Percentiles rank a stretch among this genome's conserved stretches.
Evolutionary conservation across 73 alveolate species (phyloP).

Genomic region (Symbiodinium natans): DNA sequence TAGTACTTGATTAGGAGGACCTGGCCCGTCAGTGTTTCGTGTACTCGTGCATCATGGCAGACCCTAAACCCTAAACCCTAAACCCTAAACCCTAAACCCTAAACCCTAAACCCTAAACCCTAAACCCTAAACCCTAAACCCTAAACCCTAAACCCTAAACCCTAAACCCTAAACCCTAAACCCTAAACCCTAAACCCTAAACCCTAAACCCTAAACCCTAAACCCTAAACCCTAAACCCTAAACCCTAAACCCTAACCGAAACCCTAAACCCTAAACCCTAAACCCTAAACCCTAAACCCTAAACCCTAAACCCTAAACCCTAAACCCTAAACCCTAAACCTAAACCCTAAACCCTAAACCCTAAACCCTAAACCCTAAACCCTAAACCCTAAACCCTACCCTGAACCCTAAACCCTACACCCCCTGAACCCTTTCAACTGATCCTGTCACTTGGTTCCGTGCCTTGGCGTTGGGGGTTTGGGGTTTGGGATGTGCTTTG

Average conservation of each 20-base stretch:
- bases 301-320: not conserved
- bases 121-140: not conserved
- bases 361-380: not conserved
- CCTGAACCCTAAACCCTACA: not conserved
- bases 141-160: not conserved
- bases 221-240: no score
- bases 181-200: not conserved
- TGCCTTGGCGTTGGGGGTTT: no score
- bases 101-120: not conserved
- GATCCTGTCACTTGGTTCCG: no score
- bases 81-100: no score
- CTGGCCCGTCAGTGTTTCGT: no score
- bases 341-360: not conserved
- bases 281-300: not conserved
- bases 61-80: no score
- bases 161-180: not conserved
- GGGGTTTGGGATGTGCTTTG: no score
- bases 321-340: not conserved
- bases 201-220: not conserved
- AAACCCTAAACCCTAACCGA: no score
- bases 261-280: no score
- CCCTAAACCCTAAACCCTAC: not conserved
- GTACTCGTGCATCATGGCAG: no score
- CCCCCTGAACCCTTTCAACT: no score
- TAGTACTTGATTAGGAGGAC: no score